Percentiles rank a stretch among this genome's conserved stretches.
phyloP scores from a whole-genome alignment of 2,329 filamentous ascomycete species.

The Cordyceps fumosorosea region DNA sequence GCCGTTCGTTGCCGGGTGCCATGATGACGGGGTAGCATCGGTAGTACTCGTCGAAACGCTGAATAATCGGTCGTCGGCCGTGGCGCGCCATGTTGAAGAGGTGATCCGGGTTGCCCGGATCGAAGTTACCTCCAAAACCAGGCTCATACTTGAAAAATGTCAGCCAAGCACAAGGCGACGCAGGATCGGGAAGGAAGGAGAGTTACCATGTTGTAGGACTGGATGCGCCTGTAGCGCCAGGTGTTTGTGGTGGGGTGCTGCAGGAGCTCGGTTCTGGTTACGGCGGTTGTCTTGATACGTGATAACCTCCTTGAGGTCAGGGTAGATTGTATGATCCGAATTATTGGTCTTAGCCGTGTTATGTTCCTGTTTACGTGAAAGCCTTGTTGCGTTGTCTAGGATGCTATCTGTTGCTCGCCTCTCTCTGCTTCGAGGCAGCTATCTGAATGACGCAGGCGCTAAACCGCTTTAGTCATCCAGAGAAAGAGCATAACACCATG shows the following conservation, averaged over 20 bases:
- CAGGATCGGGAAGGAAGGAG: not conserved
- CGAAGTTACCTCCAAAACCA: conserved; percentile 36
- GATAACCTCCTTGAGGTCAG: not conserved
- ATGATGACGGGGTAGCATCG: conserved; percentile 93
- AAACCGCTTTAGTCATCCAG: conserved; percentile 13
- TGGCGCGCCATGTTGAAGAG: conserved; percentile 42
- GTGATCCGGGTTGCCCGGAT: conserved; percentile 41
- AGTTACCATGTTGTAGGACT: conserved; percentile 5
- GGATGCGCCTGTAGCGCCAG: not conserved
- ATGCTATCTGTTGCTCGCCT: not conserved
- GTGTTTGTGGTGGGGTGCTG: not conserved
- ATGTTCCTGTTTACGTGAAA: not conserved
- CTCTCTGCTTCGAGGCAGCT: conserved; percentile 12
- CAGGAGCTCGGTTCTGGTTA: not conserved
- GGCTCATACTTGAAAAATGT: conserved; percentile 26
- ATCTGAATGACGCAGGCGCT: conserved; percentile 15
- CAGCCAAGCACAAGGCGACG: not conserved
- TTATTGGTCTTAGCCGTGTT: not conserved
- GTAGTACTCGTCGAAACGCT: conserved; percentile 97
- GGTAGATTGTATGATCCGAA: not conserved
- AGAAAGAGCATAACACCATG: not conserved
- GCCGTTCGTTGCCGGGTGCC: conserved; percentile 83
- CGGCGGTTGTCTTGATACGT: not conserved
- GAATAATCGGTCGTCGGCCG: conserved; percentile 45
- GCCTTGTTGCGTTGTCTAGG: not conserved